Conservation (phyloP, 2,329 filamentous ascomycete genomes). For the Colletotrichum somersetense region DNA sequence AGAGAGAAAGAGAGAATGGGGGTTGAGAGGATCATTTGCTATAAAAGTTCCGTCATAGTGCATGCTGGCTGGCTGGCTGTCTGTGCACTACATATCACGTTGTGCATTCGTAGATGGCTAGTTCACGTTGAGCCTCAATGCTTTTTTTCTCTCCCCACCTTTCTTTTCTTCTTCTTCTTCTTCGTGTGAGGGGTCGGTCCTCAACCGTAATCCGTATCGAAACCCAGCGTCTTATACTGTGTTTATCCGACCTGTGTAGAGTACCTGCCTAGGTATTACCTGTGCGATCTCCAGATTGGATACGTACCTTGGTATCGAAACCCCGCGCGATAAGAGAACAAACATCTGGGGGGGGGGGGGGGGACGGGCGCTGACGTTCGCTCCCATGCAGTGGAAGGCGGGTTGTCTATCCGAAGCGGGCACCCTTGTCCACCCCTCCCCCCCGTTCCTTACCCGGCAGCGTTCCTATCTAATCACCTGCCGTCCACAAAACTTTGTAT, state of each 20-base stretch:
- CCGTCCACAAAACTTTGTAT: neutral
- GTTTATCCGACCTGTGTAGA: no score
- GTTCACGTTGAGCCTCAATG: conserved; percentile 5
- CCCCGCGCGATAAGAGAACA: neutral
- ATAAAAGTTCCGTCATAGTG: neutral
- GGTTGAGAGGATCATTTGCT: neutral
- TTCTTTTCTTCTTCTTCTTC: neutral
- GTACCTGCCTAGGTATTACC: no score
- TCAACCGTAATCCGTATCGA: neutral
- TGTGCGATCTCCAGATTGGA: no score
- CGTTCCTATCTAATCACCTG: conserved; percentile 4
- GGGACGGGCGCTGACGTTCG: neutral
- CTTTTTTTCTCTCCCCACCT: neutral
- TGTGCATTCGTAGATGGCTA: neutral
- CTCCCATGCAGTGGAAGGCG: neutral
- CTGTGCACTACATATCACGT: neutral
- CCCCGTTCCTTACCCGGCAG: neutral
- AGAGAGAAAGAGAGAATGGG: neutral
- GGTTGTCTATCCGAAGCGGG: neutral
- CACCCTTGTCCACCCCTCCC: neutral
- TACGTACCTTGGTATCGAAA: neutral
- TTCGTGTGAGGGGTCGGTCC: neutral
- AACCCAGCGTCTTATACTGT: neutral
- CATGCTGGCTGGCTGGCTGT: neutral
- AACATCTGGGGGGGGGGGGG: neutral